Evolutionary conservation across 805 yeast genomes (phyloP), one percentile per base, ranked within the genome.

Genomic region (Ogataea sp.): DNA sequence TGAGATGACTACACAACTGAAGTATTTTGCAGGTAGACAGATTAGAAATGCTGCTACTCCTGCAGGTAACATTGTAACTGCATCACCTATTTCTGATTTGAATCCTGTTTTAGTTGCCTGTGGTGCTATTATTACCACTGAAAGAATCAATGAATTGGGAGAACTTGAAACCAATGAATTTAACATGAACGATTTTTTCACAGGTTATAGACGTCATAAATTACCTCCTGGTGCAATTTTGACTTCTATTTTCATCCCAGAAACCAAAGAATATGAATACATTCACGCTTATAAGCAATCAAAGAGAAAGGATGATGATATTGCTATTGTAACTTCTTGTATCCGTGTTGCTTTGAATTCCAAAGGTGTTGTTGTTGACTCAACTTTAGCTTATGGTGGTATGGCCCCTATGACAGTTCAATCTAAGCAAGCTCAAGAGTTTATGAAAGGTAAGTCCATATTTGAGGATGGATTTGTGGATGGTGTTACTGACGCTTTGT

Each of bases 21-120:
- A 68, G 48, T 59, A 63, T 42, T 69, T 69, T 49, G 75, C 75
- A 1, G 73, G 74, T 2, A 56, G 73, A 27, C 74, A 70, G 43
- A 68, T 69, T 39, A 59, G 75, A 40, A 69, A 69, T 42, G 73
- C 68, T 8, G 75, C 73, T 14, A 68, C 73, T 10, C 68, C 73
- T 1, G 72, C 73, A 1, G 75, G 75, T 29, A 67, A 67, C 32
- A 67, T 69, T 33, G 71, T 68, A 16, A 69, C 75, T 1, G 74
- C 74, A 2, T 65, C 71, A 4, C 75, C 75, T 17, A 69, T 69
- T 41, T 65, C 74, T 1, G 75, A 69, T 46, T 46, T 69, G 51
- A 69, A 69, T 46, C 74, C 74, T 4, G 60, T 68, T 6, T 52
- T 69, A 36, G 69, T 67, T 10, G 63, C 70, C 4, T 61, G 67